phyloP scores from a whole-genome alignment of 2,329 filamentous ascomycete species.

The Fusarium napiforme region DNA sequence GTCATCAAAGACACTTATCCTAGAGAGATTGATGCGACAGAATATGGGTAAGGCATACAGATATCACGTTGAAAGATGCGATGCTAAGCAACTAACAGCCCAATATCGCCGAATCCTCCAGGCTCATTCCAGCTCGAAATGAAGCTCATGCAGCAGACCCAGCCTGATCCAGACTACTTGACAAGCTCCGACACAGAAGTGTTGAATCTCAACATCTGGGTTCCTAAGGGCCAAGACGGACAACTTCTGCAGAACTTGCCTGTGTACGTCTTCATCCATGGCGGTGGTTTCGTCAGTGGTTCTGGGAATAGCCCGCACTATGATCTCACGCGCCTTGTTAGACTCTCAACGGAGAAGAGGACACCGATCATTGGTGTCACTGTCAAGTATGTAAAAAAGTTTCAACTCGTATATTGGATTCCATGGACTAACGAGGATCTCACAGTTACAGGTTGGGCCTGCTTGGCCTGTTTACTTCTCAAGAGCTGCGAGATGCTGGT shows the following conservation, averaged over 20 bases:
- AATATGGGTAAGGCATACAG: not conserved
- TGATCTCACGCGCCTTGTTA: not conserved
- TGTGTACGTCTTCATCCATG: not conserved
- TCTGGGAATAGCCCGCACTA: not conserved
- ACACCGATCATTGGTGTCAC: not conserved
- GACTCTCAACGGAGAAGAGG: not conserved
- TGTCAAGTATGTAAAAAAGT: not conserved
- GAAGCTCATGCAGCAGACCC: no score
- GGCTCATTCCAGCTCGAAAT: no score
- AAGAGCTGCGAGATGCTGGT: not conserved
- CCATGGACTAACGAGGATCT: not conserved
- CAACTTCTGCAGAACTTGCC: not conserved
- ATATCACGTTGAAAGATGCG: no score
- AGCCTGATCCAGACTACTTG: no score
- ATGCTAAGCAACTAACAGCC: no score
- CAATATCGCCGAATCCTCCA: no score
- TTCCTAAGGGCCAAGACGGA: no score
- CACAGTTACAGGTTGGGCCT: not conserved
- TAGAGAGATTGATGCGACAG: not conserved
- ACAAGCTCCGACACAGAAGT: no score
- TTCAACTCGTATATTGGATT: not conserved
- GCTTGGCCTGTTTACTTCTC: not conserved
- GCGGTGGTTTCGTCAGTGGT: not conserved
- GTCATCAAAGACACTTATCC: no score
- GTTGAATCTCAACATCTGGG: no score